Base-by-base conservation (phyloP, 768 basidiomycete species). In the Boletus insuetus region DNA sequence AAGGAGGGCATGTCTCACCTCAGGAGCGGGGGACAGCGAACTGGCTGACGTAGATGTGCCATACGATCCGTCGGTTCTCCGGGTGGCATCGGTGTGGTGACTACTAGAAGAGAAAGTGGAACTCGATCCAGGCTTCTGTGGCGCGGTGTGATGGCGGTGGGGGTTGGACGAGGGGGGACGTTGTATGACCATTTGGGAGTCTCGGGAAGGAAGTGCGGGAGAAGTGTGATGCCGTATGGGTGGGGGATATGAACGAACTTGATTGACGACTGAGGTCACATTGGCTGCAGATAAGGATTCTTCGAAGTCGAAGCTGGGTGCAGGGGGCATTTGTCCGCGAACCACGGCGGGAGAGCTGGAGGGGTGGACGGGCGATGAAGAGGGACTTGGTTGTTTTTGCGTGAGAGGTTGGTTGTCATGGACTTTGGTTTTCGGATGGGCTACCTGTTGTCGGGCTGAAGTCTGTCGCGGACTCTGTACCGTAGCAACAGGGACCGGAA, bases 211-310 rank as follows among this genome's bases (percentile, higher is more conserved):
- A 31, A 43, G 42, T 24, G 58, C 55, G 58, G 65, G 63, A 55
- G 64, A 58, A 63, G 59, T 32, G 38, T 39, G 46, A 61, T 56
- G 65, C 53, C 58, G 64, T 57, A 58, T 46, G 53, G 62, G 60
- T 57, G 64, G 61, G 50, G 60, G 58, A 64, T 55, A 66, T 64
- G 68, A 70, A 60, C 62, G 68, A 67, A 46, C 51, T 46, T 69
- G 68, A 69, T 71, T 71, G 58, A 67, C 68, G 53, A 64, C 64
- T 35, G 69, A 69, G 58, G 64, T 54, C 56, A 67, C 59, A 49
- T 64, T 66, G 54, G 67, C 67, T 20, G 66, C 66, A 42, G 62
- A 68, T 43, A 69, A 49, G 58, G 59, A 64, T 59, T 66, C 66
- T 49, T 69, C 60, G 56, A 67, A 67, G 64, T 67, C 67, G 56